phyloP scores from a whole-genome alignment of 352 stramenopile genomes.

The Globisporangium rhizosaccharum region DNA sequence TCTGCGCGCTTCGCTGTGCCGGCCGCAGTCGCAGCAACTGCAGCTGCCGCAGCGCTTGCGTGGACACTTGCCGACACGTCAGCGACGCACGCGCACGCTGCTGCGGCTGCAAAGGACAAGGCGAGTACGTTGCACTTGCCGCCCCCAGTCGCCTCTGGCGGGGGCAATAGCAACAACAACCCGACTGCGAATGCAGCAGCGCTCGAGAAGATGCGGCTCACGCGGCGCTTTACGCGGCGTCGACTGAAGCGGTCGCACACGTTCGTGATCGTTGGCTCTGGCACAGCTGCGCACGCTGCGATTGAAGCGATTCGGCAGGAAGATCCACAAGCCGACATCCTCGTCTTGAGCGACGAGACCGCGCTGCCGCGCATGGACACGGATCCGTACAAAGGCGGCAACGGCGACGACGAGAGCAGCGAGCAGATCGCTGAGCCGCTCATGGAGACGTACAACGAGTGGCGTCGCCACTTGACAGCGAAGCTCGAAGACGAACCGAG shows the following conservation, averaged over 20 bases:
- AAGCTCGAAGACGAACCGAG: constrained; percentile 68
- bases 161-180: background rate
- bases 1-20: background rate
- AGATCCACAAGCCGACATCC: constrained; percentile 69
- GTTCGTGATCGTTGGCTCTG: constrained; percentile 88
- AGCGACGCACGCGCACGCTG: background rate
- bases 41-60: background rate
- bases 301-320: constrained; percentile 89
- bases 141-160: background rate
- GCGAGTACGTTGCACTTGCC: constrained; percentile 8
- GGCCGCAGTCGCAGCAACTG: background rate
- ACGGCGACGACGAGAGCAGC: constrained; percentile 6
- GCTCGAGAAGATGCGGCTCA: constrained; percentile 34
- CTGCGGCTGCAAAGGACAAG: background rate
- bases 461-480: constrained; percentile 79
- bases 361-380: constrained; percentile 60
- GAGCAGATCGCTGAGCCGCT: constrained; percentile 45
- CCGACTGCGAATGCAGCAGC: background rate
- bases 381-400: constrained; percentile 13
- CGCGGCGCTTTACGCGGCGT: constrained; percentile 56
- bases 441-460: constrained; percentile 89
- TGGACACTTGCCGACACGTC: constrained; percentile 5
- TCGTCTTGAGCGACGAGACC: constrained; percentile 85
- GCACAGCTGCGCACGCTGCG: constrained; percentile 84
- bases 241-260: constrained; percentile 76